Evolutionary conservation across 495 filamentous ascomycete genomes (phyloP).

Genomic region (Cudoniella acicularis): DNA sequence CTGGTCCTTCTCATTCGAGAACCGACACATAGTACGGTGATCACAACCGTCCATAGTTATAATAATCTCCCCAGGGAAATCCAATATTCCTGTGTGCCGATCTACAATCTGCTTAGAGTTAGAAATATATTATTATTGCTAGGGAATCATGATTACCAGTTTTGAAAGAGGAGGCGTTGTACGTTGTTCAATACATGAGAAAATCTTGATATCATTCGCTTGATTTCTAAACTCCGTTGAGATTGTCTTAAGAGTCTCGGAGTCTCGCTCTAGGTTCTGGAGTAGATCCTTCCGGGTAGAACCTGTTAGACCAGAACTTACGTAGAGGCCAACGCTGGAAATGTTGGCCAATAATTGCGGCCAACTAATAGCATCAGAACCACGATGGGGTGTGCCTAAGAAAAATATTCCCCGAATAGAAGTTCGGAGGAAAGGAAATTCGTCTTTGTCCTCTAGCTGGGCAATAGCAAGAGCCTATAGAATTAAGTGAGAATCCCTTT

Average conservation of each 20-base stretch:
- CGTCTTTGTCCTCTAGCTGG: slow-evolving; percentile 3
- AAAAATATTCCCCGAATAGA: slow-evolving; percentile 40
- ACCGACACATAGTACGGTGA: slow-evolving; percentile 8
- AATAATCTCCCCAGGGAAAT: background rate
- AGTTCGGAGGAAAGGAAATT: too few relatives aligned
- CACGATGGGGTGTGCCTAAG: slow-evolving; percentile 48
- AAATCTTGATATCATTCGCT: slow-evolving; percentile 8
- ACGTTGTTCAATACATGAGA: slow-evolving; percentile 15
- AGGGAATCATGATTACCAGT: background rate
- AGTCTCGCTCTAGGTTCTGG: slow-evolving; percentile 10
- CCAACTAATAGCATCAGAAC: slow-evolving; percentile 14
- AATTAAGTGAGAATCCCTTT: background rate
- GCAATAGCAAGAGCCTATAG: slow-evolving; percentile 12
- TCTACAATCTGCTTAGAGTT: slow-evolving; percentile 6
- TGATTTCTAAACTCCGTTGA: slow-evolving; percentile 15
- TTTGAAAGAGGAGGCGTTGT: slow-evolving; percentile 1
- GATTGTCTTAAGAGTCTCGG: slow-evolving; percentile 6
- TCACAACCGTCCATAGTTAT: slow-evolving; percentile 8
- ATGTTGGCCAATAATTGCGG: background rate
- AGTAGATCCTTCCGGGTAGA: slow-evolving; percentile 9
- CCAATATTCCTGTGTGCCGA: slow-evolving; percentile 3
- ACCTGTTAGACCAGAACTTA: background rate
- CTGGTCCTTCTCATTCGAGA: slow-evolving; percentile 3
- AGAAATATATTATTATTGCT: background rate
- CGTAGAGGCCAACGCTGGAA: background rate